These are phyloP conservation scores for Leccinum fuscescens DNA, from an alignment of 1,284 basidiomycete genomes.

Conservation along the genomic window DNA sequence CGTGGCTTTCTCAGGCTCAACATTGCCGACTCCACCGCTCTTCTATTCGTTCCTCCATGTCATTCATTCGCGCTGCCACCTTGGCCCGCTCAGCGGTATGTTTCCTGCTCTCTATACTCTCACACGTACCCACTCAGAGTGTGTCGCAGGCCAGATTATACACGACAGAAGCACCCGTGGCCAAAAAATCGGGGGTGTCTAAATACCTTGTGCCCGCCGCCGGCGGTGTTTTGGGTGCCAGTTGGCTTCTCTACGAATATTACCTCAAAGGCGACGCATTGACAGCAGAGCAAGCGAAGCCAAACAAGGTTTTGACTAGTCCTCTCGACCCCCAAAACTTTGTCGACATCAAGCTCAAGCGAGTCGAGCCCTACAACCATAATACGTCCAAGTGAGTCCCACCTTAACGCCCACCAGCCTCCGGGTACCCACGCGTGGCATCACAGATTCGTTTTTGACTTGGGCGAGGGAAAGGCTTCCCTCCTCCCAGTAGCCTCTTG, in stretches of 20 bases:
- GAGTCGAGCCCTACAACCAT: conserved; percentile 89
- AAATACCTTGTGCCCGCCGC: conserved; percentile 38
- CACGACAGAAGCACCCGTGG: conserved; percentile 44
- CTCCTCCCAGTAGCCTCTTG: conserved; percentile 76
- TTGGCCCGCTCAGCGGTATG: conserved; percentile 41
- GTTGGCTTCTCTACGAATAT: conserved; percentile 21
- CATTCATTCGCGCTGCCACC: conserved; percentile 41
- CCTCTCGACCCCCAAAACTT: conserved; percentile 75
- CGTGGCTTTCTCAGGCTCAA: conserved; percentile 24
- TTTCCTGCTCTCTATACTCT: background rate
- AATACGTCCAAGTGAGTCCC: conserved; percentile 68
- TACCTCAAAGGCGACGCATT: conserved; percentile 19
- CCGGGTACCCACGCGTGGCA: conserved; percentile 5
- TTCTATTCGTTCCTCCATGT: conserved; percentile 37
- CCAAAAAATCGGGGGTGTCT: conserved; percentile 41
- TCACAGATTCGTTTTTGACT: conserved; percentile 77
- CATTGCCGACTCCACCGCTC: background rate
- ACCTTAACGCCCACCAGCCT: background rate
- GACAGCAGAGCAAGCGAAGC: conserved; percentile 31
- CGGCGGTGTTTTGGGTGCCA: conserved; percentile 31
- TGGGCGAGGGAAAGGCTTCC: conserved; percentile 80
- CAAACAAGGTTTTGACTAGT: conserved; percentile 53
- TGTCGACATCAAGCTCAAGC: conserved; percentile 79
- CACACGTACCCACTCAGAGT: background rate
- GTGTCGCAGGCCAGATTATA: conserved; percentile 37